These are phyloP conservation scores for Neurospora cerealis DNA, from an alignment of 495 filamentous ascomycete species.

Conservation along the genomic window DNA sequence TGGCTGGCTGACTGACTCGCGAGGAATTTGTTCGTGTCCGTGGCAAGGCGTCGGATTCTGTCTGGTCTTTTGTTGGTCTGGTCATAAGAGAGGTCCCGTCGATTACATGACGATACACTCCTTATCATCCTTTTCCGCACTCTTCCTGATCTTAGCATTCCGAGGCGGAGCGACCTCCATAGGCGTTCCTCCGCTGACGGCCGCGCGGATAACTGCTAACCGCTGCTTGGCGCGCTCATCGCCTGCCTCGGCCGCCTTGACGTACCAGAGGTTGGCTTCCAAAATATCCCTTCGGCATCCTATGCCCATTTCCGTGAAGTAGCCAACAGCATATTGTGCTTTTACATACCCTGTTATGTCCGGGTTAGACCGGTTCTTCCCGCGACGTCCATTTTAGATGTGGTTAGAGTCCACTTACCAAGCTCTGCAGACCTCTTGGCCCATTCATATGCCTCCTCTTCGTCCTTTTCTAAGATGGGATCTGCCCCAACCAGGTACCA, in stretches of 20 bases:
- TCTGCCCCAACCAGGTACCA: slow-evolving; percentile 98
- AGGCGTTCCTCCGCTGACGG: slow-evolving; percentile 61
- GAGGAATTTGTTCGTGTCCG: neutral
- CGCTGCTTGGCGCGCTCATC: slow-evolving; percentile 82
- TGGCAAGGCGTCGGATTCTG: neutral
- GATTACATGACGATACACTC: slow-evolving; percentile 52
- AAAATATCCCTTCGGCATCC: slow-evolving; percentile 86
- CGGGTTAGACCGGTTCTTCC: neutral
- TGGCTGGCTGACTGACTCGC: neutral
- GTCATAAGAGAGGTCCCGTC: neutral
- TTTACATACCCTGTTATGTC: slow-evolving; percentile 63
- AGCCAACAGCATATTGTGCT: slow-evolving; percentile 89
- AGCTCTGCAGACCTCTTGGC: slow-evolving; percentile 73
- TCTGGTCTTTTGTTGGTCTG: neutral
- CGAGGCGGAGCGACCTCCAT: slow-evolving; percentile 40
- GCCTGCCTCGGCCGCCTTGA: slow-evolving; percentile 85
- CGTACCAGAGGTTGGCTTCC: slow-evolving; percentile 97
- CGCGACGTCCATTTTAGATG: neutral
- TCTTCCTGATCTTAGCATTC: slow-evolving; percentile 42
- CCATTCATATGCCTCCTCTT: slow-evolving; percentile 96
- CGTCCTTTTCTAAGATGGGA: slow-evolving; percentile 87
- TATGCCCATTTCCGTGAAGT: slow-evolving; percentile 98
- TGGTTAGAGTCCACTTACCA: slow-evolving; percentile 45
- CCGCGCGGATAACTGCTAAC: slow-evolving; percentile 74
- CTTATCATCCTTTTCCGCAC: slow-evolving; percentile 39